Evolutionary conservation across 176 grass and related monocot species (phyloP).

Genomic region (Oryza glaberrima): DNA sequence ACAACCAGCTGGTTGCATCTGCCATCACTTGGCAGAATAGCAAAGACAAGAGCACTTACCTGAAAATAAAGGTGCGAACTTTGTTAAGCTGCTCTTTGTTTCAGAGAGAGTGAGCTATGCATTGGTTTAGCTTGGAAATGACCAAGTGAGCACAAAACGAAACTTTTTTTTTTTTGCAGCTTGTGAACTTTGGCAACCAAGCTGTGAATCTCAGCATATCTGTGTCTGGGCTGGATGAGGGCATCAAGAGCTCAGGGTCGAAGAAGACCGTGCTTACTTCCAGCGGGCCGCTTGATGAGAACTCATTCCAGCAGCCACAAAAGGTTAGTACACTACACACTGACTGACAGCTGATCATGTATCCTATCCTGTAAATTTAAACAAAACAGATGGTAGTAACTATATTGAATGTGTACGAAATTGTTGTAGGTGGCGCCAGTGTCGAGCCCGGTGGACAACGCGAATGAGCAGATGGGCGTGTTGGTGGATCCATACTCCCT

Average conservation of each 20-base stretch:
- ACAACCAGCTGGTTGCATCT: slow-evolving; percentile 60
- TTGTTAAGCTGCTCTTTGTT: background rate
- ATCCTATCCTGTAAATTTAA: background rate
- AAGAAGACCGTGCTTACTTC: slow-evolving; percentile 71
- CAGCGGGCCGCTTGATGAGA: slow-evolving; percentile 59
- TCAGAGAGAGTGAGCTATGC: background rate
- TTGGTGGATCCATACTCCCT: slow-evolving; percentile 58
- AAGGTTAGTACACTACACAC: slow-evolving; percentile 50
- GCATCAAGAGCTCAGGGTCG: slow-evolving; percentile 54
- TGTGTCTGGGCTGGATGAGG: slow-evolving; percentile 36
- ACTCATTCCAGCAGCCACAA: slow-evolving; percentile 66
- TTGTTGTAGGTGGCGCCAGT: slow-evolving; percentile 60
- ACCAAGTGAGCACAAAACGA: background rate
- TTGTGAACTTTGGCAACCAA: slow-evolving; percentile 74
- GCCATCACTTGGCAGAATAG: slow-evolving; percentile 67
- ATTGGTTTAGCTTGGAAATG: background rate
- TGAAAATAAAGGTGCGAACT: slow-evolving; percentile 78
- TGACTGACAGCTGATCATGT: background rate
- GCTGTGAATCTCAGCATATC: slow-evolving; percentile 65
- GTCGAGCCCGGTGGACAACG: slow-evolving; percentile 29
- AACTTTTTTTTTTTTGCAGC: slow-evolving; percentile 33
- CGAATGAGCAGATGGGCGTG: slow-evolving; percentile 55
- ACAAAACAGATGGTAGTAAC: background rate
- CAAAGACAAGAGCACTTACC: slow-evolving; percentile 49
- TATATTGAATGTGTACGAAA: background rate